Conservation (phyloP, 192 early-diverging fungal genomes). For the Chytriomyces sp. region DNA sequence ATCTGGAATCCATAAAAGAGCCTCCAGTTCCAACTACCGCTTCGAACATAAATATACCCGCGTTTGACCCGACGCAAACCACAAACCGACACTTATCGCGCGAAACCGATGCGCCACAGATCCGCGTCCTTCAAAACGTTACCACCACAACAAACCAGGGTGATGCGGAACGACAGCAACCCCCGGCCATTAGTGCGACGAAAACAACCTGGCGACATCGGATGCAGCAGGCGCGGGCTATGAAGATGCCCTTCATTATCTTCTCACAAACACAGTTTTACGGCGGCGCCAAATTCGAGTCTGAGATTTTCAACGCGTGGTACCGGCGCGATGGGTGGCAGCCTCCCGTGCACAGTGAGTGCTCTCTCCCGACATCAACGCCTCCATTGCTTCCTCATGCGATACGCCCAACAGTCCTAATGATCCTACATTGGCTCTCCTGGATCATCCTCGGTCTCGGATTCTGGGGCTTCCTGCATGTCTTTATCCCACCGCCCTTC, state of each 20-base stretch:
- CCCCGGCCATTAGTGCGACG: too few relatives aligned
- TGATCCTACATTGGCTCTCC: slow-evolving; percentile 36
- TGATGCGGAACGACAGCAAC: too few relatives aligned
- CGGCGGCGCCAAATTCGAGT: slow-evolving; percentile 27
- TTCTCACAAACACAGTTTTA: slow-evolving; percentile 37
- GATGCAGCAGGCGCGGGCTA: slow-evolving; percentile 7
- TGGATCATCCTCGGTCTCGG: slow-evolving; percentile 37
- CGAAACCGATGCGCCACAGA: too few relatives aligned
- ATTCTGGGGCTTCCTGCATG: slow-evolving; percentile 39
- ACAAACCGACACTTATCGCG: too few relatives aligned
- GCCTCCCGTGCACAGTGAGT: slow-evolving; percentile 44
- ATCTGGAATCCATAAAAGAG: too few relatives aligned
- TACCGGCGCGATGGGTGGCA: slow-evolving; percentile 39
- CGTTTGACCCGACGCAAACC: too few relatives aligned
- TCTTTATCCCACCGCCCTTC: slow-evolving; percentile 16
- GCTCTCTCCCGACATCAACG: neutral
- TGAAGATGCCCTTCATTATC: slow-evolving; percentile 41
- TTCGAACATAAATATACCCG: too few relatives aligned
- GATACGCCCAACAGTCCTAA: neutral
- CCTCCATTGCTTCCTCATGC: neutral
- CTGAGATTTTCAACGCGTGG: slow-evolving; percentile 46
- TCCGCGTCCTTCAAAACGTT: too few relatives aligned
- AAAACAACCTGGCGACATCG: slow-evolving; percentile 1
- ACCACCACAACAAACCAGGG: too few relatives aligned
- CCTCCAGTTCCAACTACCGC: too few relatives aligned